phyloP scores from a whole-genome alignment of 306 rosid species.

The Castanospermum australe region DNA sequence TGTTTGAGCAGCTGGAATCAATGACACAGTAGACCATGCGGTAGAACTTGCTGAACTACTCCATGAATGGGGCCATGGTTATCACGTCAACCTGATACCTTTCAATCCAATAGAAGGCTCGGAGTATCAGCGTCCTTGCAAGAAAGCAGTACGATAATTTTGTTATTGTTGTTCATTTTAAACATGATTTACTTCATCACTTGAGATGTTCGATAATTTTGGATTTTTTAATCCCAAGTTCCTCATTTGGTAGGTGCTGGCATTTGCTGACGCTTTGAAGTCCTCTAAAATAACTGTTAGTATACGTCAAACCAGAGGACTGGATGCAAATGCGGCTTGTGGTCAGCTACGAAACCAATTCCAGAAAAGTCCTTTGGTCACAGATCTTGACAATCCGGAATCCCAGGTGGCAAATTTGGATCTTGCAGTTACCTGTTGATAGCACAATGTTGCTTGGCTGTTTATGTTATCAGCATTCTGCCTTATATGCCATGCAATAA shows the following conservation, averaged over 20 bases:
- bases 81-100: constrained; percentile 95
- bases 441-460: constrained; percentile 3
- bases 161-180: neutral
- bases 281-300: constrained; percentile 72
- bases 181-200: constrained; percentile 16
- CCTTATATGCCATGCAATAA: neutral
- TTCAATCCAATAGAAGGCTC: constrained; percentile 95
- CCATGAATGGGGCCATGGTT: constrained; percentile 58
- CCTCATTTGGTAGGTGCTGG: constrained; percentile 54
- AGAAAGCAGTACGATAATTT: constrained; percentile 63
- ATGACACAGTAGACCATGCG: constrained; percentile 82
- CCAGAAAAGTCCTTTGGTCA: constrained; percentile 74
- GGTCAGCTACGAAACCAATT: constrained; percentile 91
- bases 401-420: constrained; percentile 48
- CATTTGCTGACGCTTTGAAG: constrained; percentile 80
- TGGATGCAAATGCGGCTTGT: constrained; percentile 98
- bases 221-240: neutral
- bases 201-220: neutral
- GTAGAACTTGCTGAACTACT: constrained; percentile 82
- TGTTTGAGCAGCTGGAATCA: constrained; percentile 83
- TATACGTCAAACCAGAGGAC: constrained; percentile 86
- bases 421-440: constrained; percentile 63
- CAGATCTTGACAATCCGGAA: constrained; percentile 46
- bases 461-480: constrained; percentile 1
- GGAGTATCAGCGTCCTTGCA: constrained; percentile 80